A percentile compares a stretch with the other conserved stretches of the same genome.
Conservation (phyloP, 192 early-diverging fungal species). For the Phlyctochytrium bullatum region DNA sequence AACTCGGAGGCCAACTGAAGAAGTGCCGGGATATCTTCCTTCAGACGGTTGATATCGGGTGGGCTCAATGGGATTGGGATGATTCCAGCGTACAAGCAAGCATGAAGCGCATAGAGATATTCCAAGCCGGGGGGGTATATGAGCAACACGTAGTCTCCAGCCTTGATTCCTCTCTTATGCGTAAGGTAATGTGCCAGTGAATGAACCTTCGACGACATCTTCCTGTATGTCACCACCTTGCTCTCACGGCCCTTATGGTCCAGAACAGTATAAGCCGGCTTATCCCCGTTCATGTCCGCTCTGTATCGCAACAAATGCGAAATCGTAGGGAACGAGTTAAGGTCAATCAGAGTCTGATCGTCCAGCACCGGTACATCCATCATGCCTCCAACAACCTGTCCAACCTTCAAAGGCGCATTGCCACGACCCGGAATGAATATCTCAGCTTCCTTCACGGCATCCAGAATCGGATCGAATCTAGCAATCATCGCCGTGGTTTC, state of each 20-base stretch:
- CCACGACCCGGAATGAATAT: not conserved
- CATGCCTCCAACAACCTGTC: slow-evolving; percentile 50
- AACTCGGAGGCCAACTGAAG: slow-evolving; percentile 64
- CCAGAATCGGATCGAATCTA: not conserved
- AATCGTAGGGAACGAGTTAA: slow-evolving; percentile 66
- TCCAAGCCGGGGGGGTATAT: slow-evolving; percentile 69
- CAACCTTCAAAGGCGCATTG: not conserved
- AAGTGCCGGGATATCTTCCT: slow-evolving; percentile 69
- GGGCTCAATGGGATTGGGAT: slow-evolving; percentile 68
- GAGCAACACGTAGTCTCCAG: slow-evolving; percentile 61
- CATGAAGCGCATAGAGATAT: slow-evolving; percentile 67
- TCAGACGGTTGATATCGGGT: slow-evolving; percentile 58
- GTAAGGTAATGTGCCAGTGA: slow-evolving; percentile 60
- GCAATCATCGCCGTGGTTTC: slow-evolving; percentile 3
- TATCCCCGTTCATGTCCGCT: slow-evolving; percentile 59
- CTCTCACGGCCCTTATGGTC: slow-evolving; percentile 60
- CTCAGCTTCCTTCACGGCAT: not conserved
- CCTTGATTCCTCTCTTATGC: slow-evolving; percentile 55
- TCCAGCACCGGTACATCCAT: slow-evolving; percentile 66
- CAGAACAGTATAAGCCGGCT: slow-evolving; percentile 57
- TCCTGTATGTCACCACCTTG: slow-evolving; percentile 67
- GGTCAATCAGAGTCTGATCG: slow-evolving; percentile 66
- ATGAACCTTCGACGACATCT: slow-evolving; percentile 65
- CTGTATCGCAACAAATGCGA: slow-evolving; percentile 76
- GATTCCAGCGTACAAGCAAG: slow-evolving; percentile 77